Evolutionary conservation across 345 rosid genomes (phyloP), one percentile per base, ranked within the genome.

Genomic region (Bruguiera sexangula): DNA sequence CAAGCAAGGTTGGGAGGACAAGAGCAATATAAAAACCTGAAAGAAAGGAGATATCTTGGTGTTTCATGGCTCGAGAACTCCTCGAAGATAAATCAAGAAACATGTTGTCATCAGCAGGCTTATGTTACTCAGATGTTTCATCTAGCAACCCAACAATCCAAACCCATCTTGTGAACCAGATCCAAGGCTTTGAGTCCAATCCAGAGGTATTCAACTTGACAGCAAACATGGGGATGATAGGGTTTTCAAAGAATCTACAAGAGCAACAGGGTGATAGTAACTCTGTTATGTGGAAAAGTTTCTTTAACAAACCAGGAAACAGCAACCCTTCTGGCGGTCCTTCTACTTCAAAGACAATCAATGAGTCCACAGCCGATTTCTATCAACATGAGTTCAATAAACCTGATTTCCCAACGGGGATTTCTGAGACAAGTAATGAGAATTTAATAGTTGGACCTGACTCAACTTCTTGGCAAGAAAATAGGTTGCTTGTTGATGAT

Each of bases 201-300:
- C 79, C 81, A 20, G 88, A 90, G 82, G 86, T 87, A 82, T 85
- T 88, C 81, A 87, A 85, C 76, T 74, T 88, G 72, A 83, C 87
- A 8, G 80, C 94, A 69, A 83, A 89, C 73, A 85, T 89, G 87
- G 96, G 88, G 78, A 77, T 88, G 90, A 85, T 93, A 81, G 96
- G 92, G 60, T 91, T 90, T 82, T 79, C 92, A 57, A 93, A 87
- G 82, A 85, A 80, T 73, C 82, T 69, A 46, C 79, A 58, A 11
- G 83, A 87, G 39, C 91, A 85, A 60, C 81, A 85, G 63, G 74
- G 70, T 53, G 83, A 77, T 51, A 71, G 55, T 58, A 75, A 61
- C 72, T 64, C 80, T 29, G 66, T 13, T 66, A 53, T 75, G 65
- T 84, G 88, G 88, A 84, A 80, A 76, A 76, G 75, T 8, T 81